A percentile compares a stretch with the other conserved stretches of the same genome.
phyloP scores from a whole-genome alignment of 768 basidiomycete genomes.

The Daedalea quercina region DNA sequence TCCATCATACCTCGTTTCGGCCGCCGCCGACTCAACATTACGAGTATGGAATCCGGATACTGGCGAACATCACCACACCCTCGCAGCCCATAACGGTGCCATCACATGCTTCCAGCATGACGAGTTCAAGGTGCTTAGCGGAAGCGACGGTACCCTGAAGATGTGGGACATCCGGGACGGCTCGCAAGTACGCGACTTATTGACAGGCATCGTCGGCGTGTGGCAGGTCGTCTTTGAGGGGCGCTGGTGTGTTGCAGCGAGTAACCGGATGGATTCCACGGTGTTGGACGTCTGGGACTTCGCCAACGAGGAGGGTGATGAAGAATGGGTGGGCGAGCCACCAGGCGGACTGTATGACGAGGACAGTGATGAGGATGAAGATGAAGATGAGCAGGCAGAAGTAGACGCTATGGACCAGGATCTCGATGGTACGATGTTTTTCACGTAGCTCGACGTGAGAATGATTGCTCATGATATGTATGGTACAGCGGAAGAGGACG shows the following conservation, averaged over 20 bases:
- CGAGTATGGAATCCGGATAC: constrained; percentile 91
- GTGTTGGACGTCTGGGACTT: constrained; percentile 91
- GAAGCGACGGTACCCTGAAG: constrained; percentile 93
- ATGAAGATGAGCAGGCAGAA: constrained; percentile 54
- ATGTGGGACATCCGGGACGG: constrained; percentile 97
- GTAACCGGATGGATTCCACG: constrained; percentile 70
- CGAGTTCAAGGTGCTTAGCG: constrained; percentile 93
- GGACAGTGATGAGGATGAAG: constrained; percentile 47
- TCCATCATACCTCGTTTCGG: constrained; percentile 86
- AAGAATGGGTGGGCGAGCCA: constrained; percentile 81
- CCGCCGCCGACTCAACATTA: constrained; percentile 92
- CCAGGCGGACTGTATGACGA: constrained; percentile 72
- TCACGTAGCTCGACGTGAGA: constrained; percentile 48
- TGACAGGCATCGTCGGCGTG: constrained; percentile 89
- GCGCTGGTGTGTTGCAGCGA: constrained; percentile 91
- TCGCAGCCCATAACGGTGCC: constrained; percentile 92
- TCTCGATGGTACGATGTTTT: constrained; percentile 26
- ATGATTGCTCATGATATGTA: constrained; percentile 50
- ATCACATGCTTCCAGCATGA: constrained; percentile 99
- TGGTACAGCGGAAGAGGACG: constrained; percentile 26
- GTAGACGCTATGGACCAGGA: constrained; percentile 74
- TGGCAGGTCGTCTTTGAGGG: constrained; percentile 98
- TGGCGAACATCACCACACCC: constrained; percentile 71
- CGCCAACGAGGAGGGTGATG: constrained; percentile 55
- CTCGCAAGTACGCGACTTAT: constrained; percentile 75